Percentiles rank a stretch among this genome's conserved stretches.
phyloP scores from a whole-genome alignment of 352 stramenopile genomes.

The Globisporangium nodosum region DNA sequence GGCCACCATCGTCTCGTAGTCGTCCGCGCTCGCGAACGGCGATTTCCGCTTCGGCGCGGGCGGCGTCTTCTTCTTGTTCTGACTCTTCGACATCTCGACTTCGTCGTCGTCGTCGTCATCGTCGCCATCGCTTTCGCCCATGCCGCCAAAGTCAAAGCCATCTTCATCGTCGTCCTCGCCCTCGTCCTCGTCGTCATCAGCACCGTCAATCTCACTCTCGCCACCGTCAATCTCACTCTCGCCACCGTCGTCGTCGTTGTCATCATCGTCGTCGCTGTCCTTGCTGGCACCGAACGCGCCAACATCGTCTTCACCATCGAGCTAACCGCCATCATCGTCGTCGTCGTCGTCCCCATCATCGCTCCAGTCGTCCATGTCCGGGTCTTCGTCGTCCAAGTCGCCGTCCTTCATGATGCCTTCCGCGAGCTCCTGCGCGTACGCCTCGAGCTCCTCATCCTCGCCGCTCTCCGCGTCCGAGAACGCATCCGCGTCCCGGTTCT shows the following conservation, averaged over 20 bases:
- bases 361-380: conserved; percentile 65
- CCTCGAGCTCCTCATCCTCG: conserved; percentile 81
- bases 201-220: too few species aligned
- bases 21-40: conserved; percentile 69
- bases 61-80: conserved; percentile 42
- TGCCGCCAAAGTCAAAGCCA: conserved; percentile 16
- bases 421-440: conserved; percentile 85
- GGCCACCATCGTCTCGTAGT: conserved; percentile 69
- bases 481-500: conserved; percentile 41
- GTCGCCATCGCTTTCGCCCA: conserved; percentile 9
- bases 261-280: conserved; percentile 29
- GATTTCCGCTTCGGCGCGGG: conserved; percentile 51
- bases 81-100: conserved; percentile 27
- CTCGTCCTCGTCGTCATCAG: conserved; percentile 39
- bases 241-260: conserved; percentile 19
- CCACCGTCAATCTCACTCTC: conserved; percentile 29
- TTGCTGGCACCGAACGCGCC: conserved; percentile 16
- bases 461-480: conserved; percentile 57
- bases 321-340: conserved; percentile 30
- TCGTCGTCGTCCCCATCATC: conserved; percentile 43
- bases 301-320: conserved; percentile 41
- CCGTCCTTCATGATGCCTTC: conserved; percentile 86
- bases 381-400: conserved; percentile 71
- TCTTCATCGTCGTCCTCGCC: conserved; percentile 28
- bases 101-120: conserved; percentile 35